These are phyloP conservation scores for Moniliella sp. DNA, from an alignment of 1,284 basidiomycete genomes.

Conservation along the genomic window DNA sequence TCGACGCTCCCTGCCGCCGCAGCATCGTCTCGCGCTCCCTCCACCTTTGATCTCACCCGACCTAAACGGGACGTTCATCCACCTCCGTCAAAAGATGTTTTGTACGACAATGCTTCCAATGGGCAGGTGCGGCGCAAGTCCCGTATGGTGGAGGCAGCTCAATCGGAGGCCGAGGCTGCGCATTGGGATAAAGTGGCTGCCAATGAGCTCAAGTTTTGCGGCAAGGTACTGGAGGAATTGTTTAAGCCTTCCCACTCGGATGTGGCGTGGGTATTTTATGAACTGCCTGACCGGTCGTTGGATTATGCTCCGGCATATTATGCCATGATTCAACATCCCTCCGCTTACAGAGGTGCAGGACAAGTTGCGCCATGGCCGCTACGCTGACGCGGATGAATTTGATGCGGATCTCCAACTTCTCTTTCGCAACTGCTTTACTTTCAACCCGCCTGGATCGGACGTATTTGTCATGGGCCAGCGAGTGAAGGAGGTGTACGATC, in stretches of 20 bases:
- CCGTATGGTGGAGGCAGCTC: constrained; percentile 7
- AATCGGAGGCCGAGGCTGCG: constrained; percentile 37
- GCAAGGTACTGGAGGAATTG: constrained; percentile 52
- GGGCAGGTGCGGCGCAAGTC: constrained; percentile 8
- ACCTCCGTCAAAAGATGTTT: constrained; percentile 70
- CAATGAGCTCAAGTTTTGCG: constrained; percentile 67
- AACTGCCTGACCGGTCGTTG: constrained; percentile 61
- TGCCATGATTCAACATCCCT: constrained; percentile 71
- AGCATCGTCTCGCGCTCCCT: constrained; percentile 1
- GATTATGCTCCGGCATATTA: constrained; percentile 66
- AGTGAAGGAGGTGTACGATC: constrained; percentile 65
- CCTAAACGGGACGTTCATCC: constrained; percentile 94
- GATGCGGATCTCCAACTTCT: constrained; percentile 77
- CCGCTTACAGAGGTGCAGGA: constrained; percentile 40
- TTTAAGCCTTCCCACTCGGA: constrained; percentile 52
- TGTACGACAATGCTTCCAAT: constrained; percentile 43
- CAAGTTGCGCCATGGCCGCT: constrained; percentile 57
- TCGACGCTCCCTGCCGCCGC: constrained; percentile 15
- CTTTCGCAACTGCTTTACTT: constrained; percentile 74
- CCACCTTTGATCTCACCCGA: constrained; percentile 1
- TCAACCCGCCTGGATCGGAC: constrained; percentile 68
- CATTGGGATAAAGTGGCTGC: constrained; percentile 47
- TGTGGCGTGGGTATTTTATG: constrained; percentile 66
- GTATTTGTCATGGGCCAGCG: constrained; percentile 45
- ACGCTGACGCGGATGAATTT: constrained; percentile 55